These are phyloP conservation scores for Didymosphaeria variabile DNA, from an alignment of 2,329 filamentous ascomycete genomes.

Conservation along the genomic window DNA sequence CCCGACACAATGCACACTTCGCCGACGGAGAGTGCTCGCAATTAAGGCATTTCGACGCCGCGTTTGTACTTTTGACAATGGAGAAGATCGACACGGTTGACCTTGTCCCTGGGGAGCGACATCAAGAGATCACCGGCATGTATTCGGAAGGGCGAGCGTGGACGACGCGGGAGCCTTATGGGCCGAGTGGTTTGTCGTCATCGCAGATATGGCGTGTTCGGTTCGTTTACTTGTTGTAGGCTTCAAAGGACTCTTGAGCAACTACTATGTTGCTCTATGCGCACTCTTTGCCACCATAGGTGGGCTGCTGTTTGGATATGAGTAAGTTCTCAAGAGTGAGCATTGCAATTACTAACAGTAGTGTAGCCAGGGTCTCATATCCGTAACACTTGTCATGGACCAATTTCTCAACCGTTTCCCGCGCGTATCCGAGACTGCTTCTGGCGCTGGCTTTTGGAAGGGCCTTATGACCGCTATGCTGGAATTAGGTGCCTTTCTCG, in stretches of 20 bases:
- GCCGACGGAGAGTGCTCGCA: not conserved
- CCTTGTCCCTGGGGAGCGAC: slow-evolving; percentile 25
- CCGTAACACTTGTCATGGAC: slow-evolving; percentile 61
- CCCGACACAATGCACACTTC: slow-evolving; percentile 3
- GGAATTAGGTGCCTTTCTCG: slow-evolving; percentile 60
- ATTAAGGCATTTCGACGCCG: not conserved
- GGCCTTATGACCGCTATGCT: slow-evolving; percentile 64
- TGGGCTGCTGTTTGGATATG: slow-evolving; percentile 62
- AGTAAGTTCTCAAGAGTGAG: slow-evolving; percentile 31
- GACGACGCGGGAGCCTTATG: slow-evolving; percentile 40
- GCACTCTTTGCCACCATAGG: slow-evolving; percentile 61
- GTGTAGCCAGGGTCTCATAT: slow-evolving; percentile 52
- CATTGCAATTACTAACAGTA: not conserved
- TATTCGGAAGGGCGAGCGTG: slow-evolving; percentile 24
- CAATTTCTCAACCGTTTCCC: slow-evolving; percentile 60
- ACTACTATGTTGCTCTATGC: slow-evolving; percentile 61
- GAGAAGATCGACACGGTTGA: slow-evolving; percentile 31
- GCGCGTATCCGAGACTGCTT: slow-evolving; percentile 51
- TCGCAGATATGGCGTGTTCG: not conserved
- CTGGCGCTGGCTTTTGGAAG: slow-evolving; percentile 57
- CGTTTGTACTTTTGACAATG: slow-evolving; percentile 8
- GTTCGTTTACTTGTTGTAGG: slow-evolving; percentile 39
- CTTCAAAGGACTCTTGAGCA: slow-evolving; percentile 58
- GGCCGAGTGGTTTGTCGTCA: slow-evolving; percentile 36
- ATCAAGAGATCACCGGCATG: slow-evolving; percentile 32